Conservation (phyloP, 2,329 filamentous ascomycete species). For the Monosporascus sp. region DNA sequence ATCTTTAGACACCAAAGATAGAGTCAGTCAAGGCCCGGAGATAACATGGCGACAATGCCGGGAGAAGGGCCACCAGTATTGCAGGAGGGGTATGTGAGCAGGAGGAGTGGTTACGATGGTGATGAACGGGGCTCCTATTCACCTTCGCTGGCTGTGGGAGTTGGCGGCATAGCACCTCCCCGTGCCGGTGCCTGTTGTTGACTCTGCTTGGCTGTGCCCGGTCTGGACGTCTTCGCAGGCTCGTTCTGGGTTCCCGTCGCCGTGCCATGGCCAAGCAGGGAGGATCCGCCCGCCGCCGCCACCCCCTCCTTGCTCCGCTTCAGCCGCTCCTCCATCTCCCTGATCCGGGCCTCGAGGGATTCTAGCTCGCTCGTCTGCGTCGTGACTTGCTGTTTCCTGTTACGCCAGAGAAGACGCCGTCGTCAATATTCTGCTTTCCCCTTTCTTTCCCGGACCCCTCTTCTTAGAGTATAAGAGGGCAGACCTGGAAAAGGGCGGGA, state of each 20-base stretch:
- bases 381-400: conserved; percentile 73
- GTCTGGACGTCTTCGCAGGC: conserved; percentile 37
- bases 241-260: conserved; percentile 24
- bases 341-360: conserved; percentile 75
- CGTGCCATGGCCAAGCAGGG: conserved; percentile 22
- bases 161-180: conserved; percentile 54
- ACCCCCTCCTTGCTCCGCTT: conserved; percentile 29
- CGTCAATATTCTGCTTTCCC: background rate
- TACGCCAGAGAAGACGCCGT: background rate
- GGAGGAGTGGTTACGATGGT: background rate
- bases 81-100: conserved; percentile 9
- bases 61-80: conserved; percentile 16
- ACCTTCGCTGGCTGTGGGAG: conserved; percentile 59
- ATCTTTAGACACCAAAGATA: conserved; percentile 36
- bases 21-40: conserved; percentile 36
- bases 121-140: conserved; percentile 42
- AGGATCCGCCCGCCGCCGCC: conserved; percentile 3
- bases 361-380: conserved; percentile 76
- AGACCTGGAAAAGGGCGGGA: background rate
- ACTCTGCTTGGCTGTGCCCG: conserved; percentile 47
- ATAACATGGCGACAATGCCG: conserved; percentile 23
- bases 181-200: conserved; percentile 43
- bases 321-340: conserved; percentile 78
- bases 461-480: background rate
- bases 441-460: background rate